Base-by-base conservation (phyloP, 1,284 basidiomycete genomes). In the Tremellales sp. region DNA sequence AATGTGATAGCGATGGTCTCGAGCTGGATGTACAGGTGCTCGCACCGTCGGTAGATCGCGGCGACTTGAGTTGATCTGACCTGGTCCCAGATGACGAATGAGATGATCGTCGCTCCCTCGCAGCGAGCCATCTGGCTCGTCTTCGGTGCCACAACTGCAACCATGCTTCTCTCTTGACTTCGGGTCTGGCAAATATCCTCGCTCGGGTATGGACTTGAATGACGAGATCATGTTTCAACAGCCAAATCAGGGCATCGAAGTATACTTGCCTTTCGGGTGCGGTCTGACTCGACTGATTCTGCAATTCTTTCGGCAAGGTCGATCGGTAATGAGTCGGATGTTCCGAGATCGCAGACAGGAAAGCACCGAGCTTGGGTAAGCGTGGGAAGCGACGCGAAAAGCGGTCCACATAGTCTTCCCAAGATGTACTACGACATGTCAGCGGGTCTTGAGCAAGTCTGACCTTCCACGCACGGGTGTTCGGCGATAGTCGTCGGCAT, bases 241-340 rank as follows among this genome's bases (percentile, higher is more conserved):
- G 82, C 92, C 93, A 98, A 40, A 87, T 75, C n/a, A 97, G 82
- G 31, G 92, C 86, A 36, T 88, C 83, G 49, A 87, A 80, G 65
- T 88, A 94, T 37, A 84, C 72, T 13, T 82, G 78, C 25, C 90
- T 80, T 23, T 57, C 54, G 25, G 47, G 10, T 1, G 45, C 35
- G 13, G 53, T 56, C 13, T 36, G 33, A 4, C 13, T 15, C 15
- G 33, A 17, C 13, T 36, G 33, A 1, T 49, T 51, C 13, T 54
- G 53, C 12, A 53, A 53, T 2, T 64, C 60, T 12, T 50, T 12
- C 1, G 69, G 67, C 15, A 73, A 51, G 26, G 70, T 49, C 29
- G 68, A 62, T 24, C 65, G 60, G 70, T 86, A 93, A 79, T 86
- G 68, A 78, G 58, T 79, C 21, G 83, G 81, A 0, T 83, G 79